Evolutionary conservation across 352 stramenopile genomes (phyloP), one percentile per base, ranked within the genome.

Genomic region (Phytophthora sp.): DNA sequence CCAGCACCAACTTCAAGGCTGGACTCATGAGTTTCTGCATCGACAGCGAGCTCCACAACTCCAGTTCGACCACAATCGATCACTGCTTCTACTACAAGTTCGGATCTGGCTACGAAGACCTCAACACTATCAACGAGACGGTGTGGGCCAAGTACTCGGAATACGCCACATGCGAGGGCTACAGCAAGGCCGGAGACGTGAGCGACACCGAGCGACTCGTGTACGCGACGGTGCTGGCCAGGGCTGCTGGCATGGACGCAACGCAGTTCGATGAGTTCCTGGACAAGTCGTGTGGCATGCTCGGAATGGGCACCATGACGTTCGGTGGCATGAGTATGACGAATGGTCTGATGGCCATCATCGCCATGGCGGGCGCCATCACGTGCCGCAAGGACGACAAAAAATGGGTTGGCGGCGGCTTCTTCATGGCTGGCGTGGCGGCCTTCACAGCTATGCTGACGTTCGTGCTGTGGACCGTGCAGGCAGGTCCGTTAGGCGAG

Each of bases 11-110:
- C 52, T 72, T 68, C 36, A 67, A 67, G 16, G 50, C 64, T 7
- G 50, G 57, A 15, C 33, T 72, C 50, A 59, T 63, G 57, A 41
- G 63, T 16, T 66, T 66, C 63, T 82, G 77, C 63, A 84, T 81
- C 44, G 76, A 90, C 58, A 67, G 84, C 27, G 58, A 87, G 51
- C 57, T 88, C 53, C 30, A 49, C 13, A 76, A 86, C 58, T 33
- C 58, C 26, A 72, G n/a, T n/a, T n/a, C 61, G 21, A 44, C 77
- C 16, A 45, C 56, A 8, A 77, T 87, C 50, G 77, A 90, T 66
- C 74, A 82, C 55, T 90, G 81, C 69, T 90, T 88, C 63, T 90
- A 86, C 67, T 77, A 90, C 75, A 87, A 81, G 23, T 68, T 68
- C 30, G 59, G 59, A 21, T 76, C 74, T 2, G 81, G 71, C 54